Evolutionary conservation across 2,329 filamentous ascomycete genomes (phyloP), one percentile per base, ranked within the genome.

Genomic region (Fusarium tanahbumbuense): DNA sequence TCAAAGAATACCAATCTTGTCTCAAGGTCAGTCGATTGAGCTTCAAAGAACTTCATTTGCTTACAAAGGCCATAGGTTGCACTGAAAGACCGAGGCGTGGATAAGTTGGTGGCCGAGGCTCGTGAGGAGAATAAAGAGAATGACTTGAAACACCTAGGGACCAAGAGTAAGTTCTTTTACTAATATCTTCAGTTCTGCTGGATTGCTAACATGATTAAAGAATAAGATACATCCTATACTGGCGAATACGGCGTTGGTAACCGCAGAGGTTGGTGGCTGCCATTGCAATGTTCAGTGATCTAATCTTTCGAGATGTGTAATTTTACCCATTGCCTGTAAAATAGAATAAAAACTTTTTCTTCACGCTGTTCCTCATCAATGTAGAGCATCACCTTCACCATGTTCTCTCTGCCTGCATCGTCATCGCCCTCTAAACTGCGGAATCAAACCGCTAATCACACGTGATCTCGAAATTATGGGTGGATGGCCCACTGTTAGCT

Each of bases 91-190:
- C 89, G 92, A 75, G 96, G 96, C 60, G 97, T 99, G 77, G 94
- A 98, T 80, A 93, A 92, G 75, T 92, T 98, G 85, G 84, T 99
- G 13, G 93, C 94, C 10, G 96, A 98, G 75, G 95, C 95, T 20
- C 87, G 94, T 64, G 93, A 96, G 72, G 93, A 94, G 76, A 94
- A 93, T 75, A 93, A 90, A 75, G 96, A 98, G 73, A 96, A 93
- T 68, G 95, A 98, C 78, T 83, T 89, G 13, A 79, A 80, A 41
- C 76, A 83, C 22, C 77, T 83, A 60, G 78, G 79, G n/a, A 77
- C 80, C 37, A 84, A 82, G 73, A 83, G 81, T 83, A 71, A 75
- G 79, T 71, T 6, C 6, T 11, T 9, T 1, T n/a, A 2, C 13
- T 15, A 6, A 9, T 27, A 3, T 16, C 8, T n/a, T 11, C 25